phyloP scores from a whole-genome alignment of 805 yeast genomes.

The Wickerhamiella sergipiensis region DNA sequence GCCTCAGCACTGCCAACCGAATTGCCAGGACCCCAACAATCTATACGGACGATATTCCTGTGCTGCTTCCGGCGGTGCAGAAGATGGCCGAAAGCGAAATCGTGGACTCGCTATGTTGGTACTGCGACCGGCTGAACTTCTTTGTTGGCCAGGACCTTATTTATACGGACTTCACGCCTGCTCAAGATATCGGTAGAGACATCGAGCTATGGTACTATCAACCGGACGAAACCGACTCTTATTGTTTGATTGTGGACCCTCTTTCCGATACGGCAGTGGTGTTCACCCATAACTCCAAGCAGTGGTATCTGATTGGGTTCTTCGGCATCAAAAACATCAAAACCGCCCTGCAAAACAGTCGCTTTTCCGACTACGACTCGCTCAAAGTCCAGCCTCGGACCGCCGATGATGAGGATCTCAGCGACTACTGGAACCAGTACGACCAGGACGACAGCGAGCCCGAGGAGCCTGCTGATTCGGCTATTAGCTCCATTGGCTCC shows the following conservation, averaged over 20 bases:
- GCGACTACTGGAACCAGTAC: conserved; percentile 12
- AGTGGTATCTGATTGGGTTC: conserved; percentile 15
- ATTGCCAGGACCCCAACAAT: not conserved
- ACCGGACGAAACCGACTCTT: conserved; percentile 11
- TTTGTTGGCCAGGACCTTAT: not conserved
- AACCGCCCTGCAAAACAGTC: not conserved
- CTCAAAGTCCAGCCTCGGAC: not conserved
- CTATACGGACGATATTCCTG: not conserved
- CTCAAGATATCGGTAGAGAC: not conserved
- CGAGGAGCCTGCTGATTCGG: not conserved
- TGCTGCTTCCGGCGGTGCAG: not conserved
- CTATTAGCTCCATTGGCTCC: too few species aligned
- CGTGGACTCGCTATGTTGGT: conserved; percentile 10
- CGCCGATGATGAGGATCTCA: conserved; percentile 1
- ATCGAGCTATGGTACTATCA: conserved; percentile 4
- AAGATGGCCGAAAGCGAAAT: not conserved
- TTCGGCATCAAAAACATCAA: conserved; percentile 1
- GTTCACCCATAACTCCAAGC: conserved; percentile 6
- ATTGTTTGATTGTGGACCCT: conserved; percentile 6
- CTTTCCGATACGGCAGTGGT: conserved; percentile 6
- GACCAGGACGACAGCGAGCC: conserved; percentile 2
- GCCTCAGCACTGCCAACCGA: not conserved
- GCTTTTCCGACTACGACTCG: not conserved
- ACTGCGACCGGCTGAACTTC: conserved; percentile 8
- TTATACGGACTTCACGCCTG: not conserved